phyloP scores from a whole-genome alignment of 306 rosid species.

The Prunus mira region DNA sequence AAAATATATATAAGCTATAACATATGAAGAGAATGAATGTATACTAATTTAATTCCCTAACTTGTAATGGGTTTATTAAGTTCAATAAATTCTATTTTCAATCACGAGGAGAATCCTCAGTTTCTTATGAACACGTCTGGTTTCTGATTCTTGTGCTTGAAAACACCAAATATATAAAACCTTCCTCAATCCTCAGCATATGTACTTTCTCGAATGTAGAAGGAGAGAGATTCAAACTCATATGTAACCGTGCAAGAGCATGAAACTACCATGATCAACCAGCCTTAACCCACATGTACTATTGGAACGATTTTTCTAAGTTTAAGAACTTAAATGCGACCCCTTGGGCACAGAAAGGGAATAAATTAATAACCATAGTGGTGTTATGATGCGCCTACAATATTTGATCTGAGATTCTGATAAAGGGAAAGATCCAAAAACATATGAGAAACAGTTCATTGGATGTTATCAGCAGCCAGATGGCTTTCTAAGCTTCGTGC shows the following conservation, averaged over 20 bases:
- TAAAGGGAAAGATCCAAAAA: not conserved
- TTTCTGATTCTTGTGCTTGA: not conserved
- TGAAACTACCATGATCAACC: too few relatives aligned
- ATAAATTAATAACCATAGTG: not conserved
- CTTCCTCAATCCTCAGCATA: not conserved
- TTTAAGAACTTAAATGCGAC: not conserved
- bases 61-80: constrained; percentile 28
- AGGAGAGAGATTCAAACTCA: too few relatives aligned
- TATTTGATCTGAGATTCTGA: not conserved
- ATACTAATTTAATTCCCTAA: constrained; percentile 21
- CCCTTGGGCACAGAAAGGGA: not conserved
- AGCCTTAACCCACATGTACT: too few relatives aligned
- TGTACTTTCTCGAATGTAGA: not conserved
- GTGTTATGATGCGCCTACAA: not conserved
- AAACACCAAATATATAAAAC: not conserved
- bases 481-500: not conserved
- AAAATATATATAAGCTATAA: not conserved
- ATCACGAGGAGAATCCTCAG: constrained; percentile 37
- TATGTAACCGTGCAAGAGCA: too few relatives aligned
- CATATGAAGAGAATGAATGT: not conserved
- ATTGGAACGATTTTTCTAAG: too few relatives aligned
- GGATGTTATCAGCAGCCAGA: not conserved
- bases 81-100: constrained; percentile 32
- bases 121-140: constrained; percentile 12
- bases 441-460: not conserved